These are phyloP conservation scores for Cercospora berteroae DNA, from an alignment of 2,329 filamentous ascomycete genomes.

Conservation along the genomic window DNA sequence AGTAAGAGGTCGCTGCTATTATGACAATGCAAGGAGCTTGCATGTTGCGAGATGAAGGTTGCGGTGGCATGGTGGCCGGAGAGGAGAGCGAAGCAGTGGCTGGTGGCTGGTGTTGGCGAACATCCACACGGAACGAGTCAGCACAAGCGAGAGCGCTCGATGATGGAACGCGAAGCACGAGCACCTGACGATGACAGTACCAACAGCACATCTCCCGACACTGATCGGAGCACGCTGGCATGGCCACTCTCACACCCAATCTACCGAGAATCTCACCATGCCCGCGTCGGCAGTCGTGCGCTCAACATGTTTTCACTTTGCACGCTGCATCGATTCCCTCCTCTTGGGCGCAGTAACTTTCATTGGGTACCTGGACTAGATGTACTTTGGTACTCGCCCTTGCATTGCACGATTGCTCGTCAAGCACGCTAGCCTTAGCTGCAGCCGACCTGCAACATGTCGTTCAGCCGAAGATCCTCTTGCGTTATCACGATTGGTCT, in stretches of 20 bases:
- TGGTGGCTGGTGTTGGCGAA: slow-evolving; percentile 3
- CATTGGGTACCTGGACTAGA: slow-evolving; percentile 27
- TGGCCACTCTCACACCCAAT: no score
- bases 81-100: background rate
- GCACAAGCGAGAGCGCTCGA: background rate
- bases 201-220: background rate
- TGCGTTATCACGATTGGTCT: slow-evolving; percentile 13
- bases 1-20: background rate
- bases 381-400: slow-evolving; percentile 25
- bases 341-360: slow-evolving; percentile 14
- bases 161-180: background rate
- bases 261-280: background rate
- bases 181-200: slow-evolving; percentile 7
- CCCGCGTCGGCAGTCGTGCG: background rate
- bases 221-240: background rate
- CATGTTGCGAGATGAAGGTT: background rate
- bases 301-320: background rate
- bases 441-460: slow-evolving; percentile 23
- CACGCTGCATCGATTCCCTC: slow-evolving; percentile 1
- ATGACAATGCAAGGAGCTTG: background rate
- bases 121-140: slow-evolving; percentile 1
- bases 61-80: background rate
- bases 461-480: slow-evolving; percentile 25
- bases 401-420: slow-evolving; percentile 26
- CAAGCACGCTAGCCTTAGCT: slow-evolving; percentile 25